phyloP scores from a whole-genome alignment of 2,329 filamentous ascomycete genomes.

The Apiospora arundinis region DNA sequence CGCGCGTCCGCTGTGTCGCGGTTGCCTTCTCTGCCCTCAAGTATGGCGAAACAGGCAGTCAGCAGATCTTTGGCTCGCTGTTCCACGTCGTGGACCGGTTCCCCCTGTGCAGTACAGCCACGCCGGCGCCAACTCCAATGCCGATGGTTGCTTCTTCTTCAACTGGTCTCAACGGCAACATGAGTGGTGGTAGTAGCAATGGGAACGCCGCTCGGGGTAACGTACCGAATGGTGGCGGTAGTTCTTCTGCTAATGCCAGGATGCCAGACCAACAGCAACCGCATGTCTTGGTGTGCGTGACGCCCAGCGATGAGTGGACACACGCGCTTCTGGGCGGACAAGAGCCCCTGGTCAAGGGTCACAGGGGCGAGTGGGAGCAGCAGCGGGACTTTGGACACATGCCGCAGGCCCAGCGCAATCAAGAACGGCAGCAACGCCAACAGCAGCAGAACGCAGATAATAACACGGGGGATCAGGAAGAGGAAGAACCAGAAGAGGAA shows the following conservation, averaged over 20 bases:
- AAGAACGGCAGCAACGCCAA: background rate
- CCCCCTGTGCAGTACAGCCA: background rate
- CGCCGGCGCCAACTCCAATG: constrained; percentile 21
- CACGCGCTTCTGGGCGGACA: constrained; percentile 38
- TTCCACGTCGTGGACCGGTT: constrained; percentile 58
- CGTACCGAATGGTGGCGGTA: background rate
- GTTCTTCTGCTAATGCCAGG: background rate
- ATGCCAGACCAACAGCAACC: background rate
- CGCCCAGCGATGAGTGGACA: constrained; percentile 43
- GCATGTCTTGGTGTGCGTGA: constrained; percentile 49
- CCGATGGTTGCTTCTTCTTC: background rate
- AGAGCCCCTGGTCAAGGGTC: constrained; percentile 30
- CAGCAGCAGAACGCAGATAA: too few relatives aligned
- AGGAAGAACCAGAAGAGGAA: constrained; percentile 3
- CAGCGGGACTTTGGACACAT: constrained; percentile 3
- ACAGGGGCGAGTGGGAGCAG: constrained; percentile 12
- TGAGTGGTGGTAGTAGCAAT: constrained; percentile 5
- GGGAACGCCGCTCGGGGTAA: constrained; percentile 28
- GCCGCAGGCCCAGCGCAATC: constrained; percentile 14
- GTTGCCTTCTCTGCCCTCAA: constrained; percentile 52
- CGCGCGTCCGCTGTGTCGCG: constrained; percentile 51
- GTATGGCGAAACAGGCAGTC: constrained; percentile 48
- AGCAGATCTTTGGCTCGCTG: constrained; percentile 54
- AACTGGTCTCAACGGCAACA: background rate
- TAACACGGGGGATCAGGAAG: background rate